A percentile compares a stretch with the other conserved stretches of the same genome.
Evolutionary conservation across 768 basidiomycete species (phyloP).

Genomic region (Trametes punicea): DNA sequence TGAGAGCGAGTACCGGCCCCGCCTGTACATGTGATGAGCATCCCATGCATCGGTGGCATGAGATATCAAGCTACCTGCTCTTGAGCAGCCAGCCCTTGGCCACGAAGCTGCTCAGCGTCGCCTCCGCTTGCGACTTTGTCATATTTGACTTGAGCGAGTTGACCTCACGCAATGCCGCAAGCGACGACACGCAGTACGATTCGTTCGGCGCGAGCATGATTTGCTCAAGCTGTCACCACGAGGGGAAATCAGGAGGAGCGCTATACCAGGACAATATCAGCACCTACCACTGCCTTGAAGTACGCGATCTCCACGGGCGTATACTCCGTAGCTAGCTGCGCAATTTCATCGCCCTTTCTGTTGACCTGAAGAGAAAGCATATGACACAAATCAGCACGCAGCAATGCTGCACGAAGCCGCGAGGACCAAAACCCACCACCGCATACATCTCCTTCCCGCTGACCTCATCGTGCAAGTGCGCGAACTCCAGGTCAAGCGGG

Average conservation of each 20-base stretch:
- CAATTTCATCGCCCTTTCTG: constrained; percentile 72
- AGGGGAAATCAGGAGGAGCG: background rate
- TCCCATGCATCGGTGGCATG: background rate
- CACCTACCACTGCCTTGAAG: constrained; percentile 76
- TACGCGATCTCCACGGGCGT: constrained; percentile 73
- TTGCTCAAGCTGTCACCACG: constrained; percentile 67
- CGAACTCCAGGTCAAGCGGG: constrained; percentile 71
- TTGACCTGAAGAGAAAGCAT: no score
- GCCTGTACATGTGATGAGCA: constrained; percentile 3
- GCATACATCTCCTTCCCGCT: constrained; percentile 64
- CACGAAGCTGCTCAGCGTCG: constrained; percentile 73
- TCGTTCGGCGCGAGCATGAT: constrained; percentile 80
- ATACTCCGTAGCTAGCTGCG: constrained; percentile 85
- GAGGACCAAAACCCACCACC: constrained; percentile 46
- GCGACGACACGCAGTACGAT: constrained; percentile 72
- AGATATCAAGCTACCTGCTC: constrained; percentile 57
- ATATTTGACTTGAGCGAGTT: constrained; percentile 51
- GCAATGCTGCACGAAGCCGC: background rate
- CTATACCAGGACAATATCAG: background rate
- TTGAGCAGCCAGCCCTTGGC: constrained; percentile 77
- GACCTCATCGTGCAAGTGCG: constrained; percentile 56
- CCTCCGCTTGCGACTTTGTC: constrained; percentile 73
- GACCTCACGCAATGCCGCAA: constrained; percentile 73
- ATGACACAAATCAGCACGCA: background rate
- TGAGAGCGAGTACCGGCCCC: constrained; percentile 75